These are phyloP conservation scores for Nakataea oryzae DNA, from an alignment of 2,329 filamentous ascomycete genomes.

Conservation along the genomic window DNA sequence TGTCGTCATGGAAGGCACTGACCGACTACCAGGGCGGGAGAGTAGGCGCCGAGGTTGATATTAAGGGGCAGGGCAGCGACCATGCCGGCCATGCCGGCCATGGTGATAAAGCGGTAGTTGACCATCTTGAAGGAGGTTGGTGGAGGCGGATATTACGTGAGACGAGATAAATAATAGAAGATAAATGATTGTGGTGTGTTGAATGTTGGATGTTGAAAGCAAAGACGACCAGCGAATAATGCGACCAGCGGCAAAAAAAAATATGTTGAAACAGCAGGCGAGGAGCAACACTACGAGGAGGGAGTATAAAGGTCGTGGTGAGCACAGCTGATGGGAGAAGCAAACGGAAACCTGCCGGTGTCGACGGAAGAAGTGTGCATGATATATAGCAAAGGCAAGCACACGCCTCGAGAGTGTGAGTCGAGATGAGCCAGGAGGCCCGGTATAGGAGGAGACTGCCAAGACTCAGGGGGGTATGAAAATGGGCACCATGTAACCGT, in stretches of 20 bases:
- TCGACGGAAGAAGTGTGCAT: not conserved
- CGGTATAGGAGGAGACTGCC: slow-evolving; percentile 2
- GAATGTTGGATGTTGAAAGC: not conserved
- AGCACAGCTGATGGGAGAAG: slow-evolving; percentile 1
- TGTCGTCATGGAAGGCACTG: not conserved
- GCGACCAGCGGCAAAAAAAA: not conserved
- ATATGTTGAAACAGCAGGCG: not conserved
- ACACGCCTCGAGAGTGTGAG: not conserved
- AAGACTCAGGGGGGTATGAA: not conserved
- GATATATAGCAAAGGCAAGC: slow-evolving; percentile 3
- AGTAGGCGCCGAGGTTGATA: slow-evolving; percentile 34
- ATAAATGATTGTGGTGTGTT: not conserved
- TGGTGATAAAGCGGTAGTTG: slow-evolving; percentile 7
- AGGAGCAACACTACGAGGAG: not conserved
- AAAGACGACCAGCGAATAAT: slow-evolving; percentile 1
- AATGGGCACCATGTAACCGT: not conserved
- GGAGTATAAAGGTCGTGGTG: not conserved
- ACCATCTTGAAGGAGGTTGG: slow-evolving; percentile 7
- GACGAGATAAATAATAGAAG: not conserved
- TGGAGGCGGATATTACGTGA: not conserved
- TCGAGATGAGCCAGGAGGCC: slow-evolving; percentile 1
- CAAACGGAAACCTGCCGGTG: not conserved
- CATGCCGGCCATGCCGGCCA: slow-evolving; percentile 7
- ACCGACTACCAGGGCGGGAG: slow-evolving; percentile 29
- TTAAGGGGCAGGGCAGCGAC: slow-evolving; percentile 9